These are phyloP conservation scores for Dactylellina cionopaga DNA, from an alignment of 2,329 filamentous ascomycete genomes.

Conservation along the genomic window DNA sequence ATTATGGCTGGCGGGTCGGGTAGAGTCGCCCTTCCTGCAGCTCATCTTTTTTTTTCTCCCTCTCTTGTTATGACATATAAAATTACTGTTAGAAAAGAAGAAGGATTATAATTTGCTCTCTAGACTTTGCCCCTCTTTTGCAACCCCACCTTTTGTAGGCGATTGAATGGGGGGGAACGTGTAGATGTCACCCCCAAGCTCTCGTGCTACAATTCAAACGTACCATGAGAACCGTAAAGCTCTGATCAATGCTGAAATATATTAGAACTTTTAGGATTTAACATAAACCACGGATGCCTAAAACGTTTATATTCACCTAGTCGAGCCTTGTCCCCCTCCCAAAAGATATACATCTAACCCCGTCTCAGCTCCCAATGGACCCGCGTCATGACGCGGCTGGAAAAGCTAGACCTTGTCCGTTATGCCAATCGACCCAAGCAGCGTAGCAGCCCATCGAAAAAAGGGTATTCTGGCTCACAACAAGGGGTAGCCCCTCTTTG, in stretches of 20 bases:
- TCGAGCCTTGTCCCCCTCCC: no score
- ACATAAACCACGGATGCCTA: no score
- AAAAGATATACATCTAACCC: background rate
- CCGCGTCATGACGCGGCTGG: background rate
- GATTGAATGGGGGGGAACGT: no score
- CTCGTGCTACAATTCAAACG: no score
- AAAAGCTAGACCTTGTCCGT: background rate
- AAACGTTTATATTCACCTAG: no score
- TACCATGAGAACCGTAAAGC: no score
- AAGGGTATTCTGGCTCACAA: background rate
- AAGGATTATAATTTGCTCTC: no score
- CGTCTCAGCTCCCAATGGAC: background rate
- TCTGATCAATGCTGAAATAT: no score
- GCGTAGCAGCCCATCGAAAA: background rate
- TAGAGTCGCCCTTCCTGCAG: conserved; percentile 16
- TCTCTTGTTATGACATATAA: conserved; percentile 11
- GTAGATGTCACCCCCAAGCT: no score
- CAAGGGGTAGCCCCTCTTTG: conserved; percentile 14
- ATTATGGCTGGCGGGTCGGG: conserved; percentile 29
- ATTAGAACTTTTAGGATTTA: no score
- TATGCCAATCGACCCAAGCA: background rate
- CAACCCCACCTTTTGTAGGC: conserved; percentile 6
- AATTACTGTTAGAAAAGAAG: no score
- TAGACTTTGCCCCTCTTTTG: conserved; percentile 15
- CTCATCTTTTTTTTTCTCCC: background rate